Conservation (phyloP, 345 rosid species). For the Salix brachista region DNA sequence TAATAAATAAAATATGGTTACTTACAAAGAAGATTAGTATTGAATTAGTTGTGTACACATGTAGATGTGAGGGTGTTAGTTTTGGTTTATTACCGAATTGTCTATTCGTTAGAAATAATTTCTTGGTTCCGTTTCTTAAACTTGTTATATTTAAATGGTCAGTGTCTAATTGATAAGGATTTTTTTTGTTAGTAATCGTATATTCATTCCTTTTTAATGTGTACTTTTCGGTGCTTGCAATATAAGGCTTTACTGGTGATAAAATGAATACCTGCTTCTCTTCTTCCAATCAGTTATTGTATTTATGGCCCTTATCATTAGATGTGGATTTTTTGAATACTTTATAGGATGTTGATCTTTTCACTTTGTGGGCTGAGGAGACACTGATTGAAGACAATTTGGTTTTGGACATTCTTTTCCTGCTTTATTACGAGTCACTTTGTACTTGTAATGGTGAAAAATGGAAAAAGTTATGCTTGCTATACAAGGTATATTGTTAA, state of each 20-base stretch:
- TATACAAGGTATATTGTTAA: conserved; percentile 61
- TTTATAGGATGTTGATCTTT: conserved; percentile 67
- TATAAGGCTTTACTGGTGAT: neutral
- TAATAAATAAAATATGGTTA: neutral
- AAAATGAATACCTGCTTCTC: neutral
- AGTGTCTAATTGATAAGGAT: neutral
- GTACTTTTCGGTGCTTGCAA: neutral
- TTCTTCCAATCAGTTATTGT: neutral
- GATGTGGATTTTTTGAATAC: conserved; percentile 9
- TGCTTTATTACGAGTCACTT: conserved; percentile 74
- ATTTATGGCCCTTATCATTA: conserved; percentile 3
- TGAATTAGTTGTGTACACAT: no score
- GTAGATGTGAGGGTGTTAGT: no score
- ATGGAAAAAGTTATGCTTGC: conserved; percentile 63
- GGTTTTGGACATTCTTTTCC: conserved; percentile 76
- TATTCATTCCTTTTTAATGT: neutral
- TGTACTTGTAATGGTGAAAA: conserved; percentile 67
- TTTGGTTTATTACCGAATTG: no score
- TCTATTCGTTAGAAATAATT: no score
- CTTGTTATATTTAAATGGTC: no score
- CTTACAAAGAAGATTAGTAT: no score
- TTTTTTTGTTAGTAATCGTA: neutral
- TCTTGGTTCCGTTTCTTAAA: no score
- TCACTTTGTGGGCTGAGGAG: conserved; percentile 93
- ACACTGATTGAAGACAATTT: conserved; percentile 69